A percentile compares a stretch with the other conserved stretches of the same genome.
Conservation (phyloP, 2,329 filamentous ascomycete species). For the Myriosclerotinia curreyana region DNA sequence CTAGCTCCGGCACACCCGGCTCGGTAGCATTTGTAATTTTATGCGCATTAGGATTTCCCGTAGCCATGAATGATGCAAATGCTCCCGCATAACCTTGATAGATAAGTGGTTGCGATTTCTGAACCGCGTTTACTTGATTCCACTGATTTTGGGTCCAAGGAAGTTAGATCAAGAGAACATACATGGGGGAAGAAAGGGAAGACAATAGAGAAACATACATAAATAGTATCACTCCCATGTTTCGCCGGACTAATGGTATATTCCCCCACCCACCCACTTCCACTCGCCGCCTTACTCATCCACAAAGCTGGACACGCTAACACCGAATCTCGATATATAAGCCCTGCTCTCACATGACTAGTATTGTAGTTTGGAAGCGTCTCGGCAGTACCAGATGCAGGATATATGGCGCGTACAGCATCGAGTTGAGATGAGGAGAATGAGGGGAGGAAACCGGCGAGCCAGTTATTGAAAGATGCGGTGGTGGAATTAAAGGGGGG, state of each 20-base stretch:
- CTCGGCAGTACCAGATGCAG: constrained; percentile 45
- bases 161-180: neutral
- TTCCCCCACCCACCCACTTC: constrained; percentile 53
- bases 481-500: constrained; percentile 50
- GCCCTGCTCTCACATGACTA: constrained; percentile 51
- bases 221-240: constrained; percentile 57
- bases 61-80: constrained; percentile 59
- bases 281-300: constrained; percentile 47
- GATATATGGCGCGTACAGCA: constrained; percentile 48
- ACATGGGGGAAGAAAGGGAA: neutral
- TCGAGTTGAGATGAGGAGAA: constrained; percentile 44
- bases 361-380: constrained; percentile 48
- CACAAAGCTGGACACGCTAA: constrained; percentile 58
- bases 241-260: constrained; percentile 58
- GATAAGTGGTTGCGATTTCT: constrained; percentile 50
- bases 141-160: constrained; percentile 43
- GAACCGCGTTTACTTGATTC: constrained; percentile 53
- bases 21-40: constrained; percentile 50
- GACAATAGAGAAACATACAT: constrained; percentile 42
- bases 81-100: constrained; percentile 58
- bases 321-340: constrained; percentile 57
- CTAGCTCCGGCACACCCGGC: constrained; percentile 45
- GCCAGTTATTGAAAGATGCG: constrained; percentile 52
- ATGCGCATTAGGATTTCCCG: constrained; percentile 55
- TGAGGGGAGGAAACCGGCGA: constrained; percentile 52